Conservation (phyloP, 352 stramenopile species). For the Globisporangium yorkense region DNA sequence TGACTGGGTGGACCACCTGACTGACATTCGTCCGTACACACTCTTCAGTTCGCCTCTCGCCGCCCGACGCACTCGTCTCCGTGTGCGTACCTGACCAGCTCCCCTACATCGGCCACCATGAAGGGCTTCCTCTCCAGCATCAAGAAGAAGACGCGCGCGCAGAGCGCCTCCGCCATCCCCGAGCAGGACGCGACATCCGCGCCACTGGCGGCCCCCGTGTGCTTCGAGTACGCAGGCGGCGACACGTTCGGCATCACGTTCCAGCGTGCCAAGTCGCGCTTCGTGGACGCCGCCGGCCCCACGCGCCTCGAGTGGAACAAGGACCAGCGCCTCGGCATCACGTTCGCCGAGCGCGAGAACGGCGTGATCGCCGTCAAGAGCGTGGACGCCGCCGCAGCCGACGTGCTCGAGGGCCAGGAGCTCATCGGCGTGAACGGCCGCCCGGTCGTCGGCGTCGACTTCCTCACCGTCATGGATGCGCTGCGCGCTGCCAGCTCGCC, state of each 20-base stretch:
- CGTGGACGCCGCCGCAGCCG: constrained; percentile 10
- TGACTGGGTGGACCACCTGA: no score
- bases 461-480: constrained; percentile 30
- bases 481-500: constrained; percentile 29
- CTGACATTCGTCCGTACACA: no score
- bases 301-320: constrained; percentile 41
- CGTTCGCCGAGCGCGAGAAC: constrained; percentile 32
- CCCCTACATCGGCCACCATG: neutral
- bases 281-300: constrained; percentile 18
- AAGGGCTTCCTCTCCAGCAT: constrained; percentile 17
- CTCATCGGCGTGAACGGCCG: constrained; percentile 36
- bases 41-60: no score
- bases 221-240: constrained; percentile 27
- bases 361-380: constrained; percentile 40
- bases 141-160: constrained; percentile 20
- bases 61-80: neutral
- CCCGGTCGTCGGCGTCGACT: constrained; percentile 25
- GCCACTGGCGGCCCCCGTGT: neutral
- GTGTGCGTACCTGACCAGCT: no score
- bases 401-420: constrained; percentile 30
- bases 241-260: constrained; percentile 29
- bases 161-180: constrained; percentile 4
- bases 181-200: neutral
- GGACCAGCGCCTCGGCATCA: constrained; percentile 38
- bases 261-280: constrained; percentile 31